Conservation (phyloP, 1,284 basidiomycete species). For the Cryptococcus wingfieldii region DNA sequence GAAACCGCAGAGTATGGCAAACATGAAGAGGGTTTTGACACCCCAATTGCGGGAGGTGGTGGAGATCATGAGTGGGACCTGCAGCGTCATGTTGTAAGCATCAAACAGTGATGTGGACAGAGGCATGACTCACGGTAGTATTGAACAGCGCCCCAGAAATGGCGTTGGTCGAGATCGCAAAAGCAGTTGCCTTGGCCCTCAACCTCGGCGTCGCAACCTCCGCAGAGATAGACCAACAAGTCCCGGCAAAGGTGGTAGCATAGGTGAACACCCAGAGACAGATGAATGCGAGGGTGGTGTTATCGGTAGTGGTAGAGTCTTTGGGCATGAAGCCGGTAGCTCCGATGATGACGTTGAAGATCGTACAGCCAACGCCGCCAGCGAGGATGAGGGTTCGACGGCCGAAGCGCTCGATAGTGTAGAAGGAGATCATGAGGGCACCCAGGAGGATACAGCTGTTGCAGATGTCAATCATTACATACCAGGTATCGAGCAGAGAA, state of each 20-base stretch:
- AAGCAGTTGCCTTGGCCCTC: constrained; percentile 14
- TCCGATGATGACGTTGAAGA: constrained; percentile 17
- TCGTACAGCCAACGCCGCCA: constrained; percentile 1
- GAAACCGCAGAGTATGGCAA: constrained; percentile 13
- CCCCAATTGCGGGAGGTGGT: constrained; percentile 21
- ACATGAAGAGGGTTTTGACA: constrained; percentile 23
- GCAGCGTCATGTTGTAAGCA: too few species aligned
- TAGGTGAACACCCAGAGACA: too few species aligned
- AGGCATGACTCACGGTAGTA: constrained; percentile 7
- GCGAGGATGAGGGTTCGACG: too few species aligned
- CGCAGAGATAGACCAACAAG: neutral
- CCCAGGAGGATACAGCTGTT: constrained; percentile 1
- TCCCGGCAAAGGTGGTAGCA: too few species aligned
- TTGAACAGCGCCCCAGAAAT: constrained; percentile 15
- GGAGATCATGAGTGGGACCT: neutral
- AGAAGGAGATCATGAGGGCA: too few species aligned
- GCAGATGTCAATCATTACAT: neutral
- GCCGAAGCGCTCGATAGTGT: too few species aligned
- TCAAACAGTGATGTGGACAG: too few species aligned
- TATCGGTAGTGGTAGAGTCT: too few species aligned
- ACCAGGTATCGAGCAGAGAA: neutral
- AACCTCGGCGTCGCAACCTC: constrained; percentile 12
- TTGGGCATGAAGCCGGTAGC: constrained; percentile 10
- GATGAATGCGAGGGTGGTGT: too few species aligned
- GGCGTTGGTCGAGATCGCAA: constrained; percentile 7